Evolutionary conservation across 2,329 filamentous ascomycete species (phyloP).

Genomic region (Penicillium sp.): DNA sequence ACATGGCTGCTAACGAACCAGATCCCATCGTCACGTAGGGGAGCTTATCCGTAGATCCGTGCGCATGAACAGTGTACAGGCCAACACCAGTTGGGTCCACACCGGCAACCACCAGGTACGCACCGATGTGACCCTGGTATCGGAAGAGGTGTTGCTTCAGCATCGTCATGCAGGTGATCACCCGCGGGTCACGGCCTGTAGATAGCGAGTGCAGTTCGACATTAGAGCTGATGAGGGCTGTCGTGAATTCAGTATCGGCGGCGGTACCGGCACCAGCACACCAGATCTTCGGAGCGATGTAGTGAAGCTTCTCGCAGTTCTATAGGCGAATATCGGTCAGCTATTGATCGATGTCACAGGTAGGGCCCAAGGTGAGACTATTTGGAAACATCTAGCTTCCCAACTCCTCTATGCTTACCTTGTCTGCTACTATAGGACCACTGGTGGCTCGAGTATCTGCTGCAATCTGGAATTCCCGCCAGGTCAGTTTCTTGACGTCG

Average conservation of each 20-base stretch:
- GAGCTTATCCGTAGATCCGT: conserved; percentile 97
- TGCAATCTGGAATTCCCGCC: conserved; percentile 69
- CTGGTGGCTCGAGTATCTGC: conserved; percentile 97
- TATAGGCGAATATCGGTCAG: conserved; percentile 33
- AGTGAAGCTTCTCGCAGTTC: conserved; percentile 99
- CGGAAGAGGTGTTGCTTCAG: conserved; percentile 99
- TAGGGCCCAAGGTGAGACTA: not conserved
- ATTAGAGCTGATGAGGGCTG: conserved; percentile 96
- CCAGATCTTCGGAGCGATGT: conserved; percentile 98
- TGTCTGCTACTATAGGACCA: conserved; percentile 98
- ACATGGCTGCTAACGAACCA: conserved; percentile 95
- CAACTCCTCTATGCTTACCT: conserved; percentile 57
- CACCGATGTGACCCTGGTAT: conserved; percentile 96
- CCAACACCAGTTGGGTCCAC: conserved; percentile 94
- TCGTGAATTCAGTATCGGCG: conserved; percentile 98
- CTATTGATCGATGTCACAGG: not conserved
- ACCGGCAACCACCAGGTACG: conserved; percentile 95
- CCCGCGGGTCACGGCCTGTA: conserved; percentile 93
- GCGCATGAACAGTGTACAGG: conserved; percentile 97
- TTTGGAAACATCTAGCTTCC: not conserved
- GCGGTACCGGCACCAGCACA: conserved; percentile 97
- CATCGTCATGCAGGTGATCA: conserved; percentile 99
- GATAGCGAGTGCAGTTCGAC: conserved; percentile 96
- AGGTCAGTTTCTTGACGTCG: conserved; percentile 25
- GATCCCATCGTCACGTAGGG: conserved; percentile 99